These are phyloP conservation scores for Boletus insuetus DNA, from an alignment of 768 basidiomycete species.

Conservation along the genomic window DNA sequence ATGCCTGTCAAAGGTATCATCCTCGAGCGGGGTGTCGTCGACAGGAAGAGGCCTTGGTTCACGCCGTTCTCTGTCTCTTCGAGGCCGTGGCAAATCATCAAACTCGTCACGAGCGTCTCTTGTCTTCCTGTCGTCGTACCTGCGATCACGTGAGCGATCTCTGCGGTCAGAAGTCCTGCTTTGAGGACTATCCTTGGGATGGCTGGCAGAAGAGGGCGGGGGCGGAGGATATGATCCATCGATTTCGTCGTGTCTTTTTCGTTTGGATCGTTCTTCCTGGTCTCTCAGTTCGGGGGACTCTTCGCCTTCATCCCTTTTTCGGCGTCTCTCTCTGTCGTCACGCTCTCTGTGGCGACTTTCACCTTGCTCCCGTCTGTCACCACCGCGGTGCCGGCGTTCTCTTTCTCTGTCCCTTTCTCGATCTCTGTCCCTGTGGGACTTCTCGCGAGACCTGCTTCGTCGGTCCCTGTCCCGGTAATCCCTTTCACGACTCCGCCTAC, in stretches of 20 bases:
- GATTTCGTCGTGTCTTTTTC: constrained; percentile 59
- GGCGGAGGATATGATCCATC: constrained; percentile 40
- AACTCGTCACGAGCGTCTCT: constrained; percentile 56
- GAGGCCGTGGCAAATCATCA: constrained; percentile 50
- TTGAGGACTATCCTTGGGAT: constrained; percentile 48
- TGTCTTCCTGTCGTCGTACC: constrained; percentile 48
- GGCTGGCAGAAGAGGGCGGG: constrained; percentile 30
- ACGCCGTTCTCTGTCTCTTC: constrained; percentile 42
- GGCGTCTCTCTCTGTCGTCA: constrained; percentile 53
- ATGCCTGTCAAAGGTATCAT: constrained; percentile 33
- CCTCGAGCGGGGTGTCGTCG: constrained; percentile 40
- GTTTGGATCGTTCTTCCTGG: constrained; percentile 58
- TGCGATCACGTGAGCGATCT: constrained; percentile 54
- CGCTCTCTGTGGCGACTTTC: constrained; percentile 54
- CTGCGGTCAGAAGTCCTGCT: constrained; percentile 43
- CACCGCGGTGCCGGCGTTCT: constrained; percentile 45
- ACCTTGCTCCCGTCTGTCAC: constrained; percentile 47
- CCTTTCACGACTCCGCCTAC: constrained; percentile 61
- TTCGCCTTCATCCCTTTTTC: constrained; percentile 68
- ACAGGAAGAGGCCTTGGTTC: constrained; percentile 39
- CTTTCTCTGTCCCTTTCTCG: constrained; percentile 29
- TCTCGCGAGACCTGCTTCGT: constrained; percentile 49
- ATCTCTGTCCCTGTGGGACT: constrained; percentile 40
- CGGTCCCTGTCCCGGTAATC: constrained; percentile 49
- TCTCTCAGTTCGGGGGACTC: constrained; percentile 44